phyloP scores from a whole-genome alignment of 305 asterid genomes.

The Rubia balearica region DNA sequence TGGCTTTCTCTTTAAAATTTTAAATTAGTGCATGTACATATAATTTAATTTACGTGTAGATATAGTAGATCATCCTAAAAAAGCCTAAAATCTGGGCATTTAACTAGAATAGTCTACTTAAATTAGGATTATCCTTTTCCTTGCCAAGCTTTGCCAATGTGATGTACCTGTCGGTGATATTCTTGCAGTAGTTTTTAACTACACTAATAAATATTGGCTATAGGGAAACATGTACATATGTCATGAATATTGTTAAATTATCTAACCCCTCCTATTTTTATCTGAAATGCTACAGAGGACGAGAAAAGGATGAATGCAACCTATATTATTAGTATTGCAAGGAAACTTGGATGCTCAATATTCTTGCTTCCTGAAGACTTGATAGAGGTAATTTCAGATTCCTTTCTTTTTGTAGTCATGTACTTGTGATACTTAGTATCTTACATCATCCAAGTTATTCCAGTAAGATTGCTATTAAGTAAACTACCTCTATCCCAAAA shows the following conservation, averaged over 20 bases:
- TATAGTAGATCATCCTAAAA: neutral
- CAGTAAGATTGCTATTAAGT: neutral
- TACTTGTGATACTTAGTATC: neutral
- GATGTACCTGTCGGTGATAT: neutral
- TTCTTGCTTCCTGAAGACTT: constrained; percentile 93
- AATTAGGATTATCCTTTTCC: neutral
- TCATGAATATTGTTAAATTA: neutral
- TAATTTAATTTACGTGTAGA: neutral
- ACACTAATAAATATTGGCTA: neutral
- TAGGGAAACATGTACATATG: neutral
- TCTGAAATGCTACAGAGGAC: constrained; percentile 43
- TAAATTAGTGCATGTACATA: neutral
- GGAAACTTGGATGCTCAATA: constrained; percentile 94
- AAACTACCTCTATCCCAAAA: neutral
- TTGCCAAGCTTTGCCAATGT: neutral
- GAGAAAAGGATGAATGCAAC: constrained; percentile 92
- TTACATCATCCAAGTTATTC: neutral
- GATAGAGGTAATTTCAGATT: constrained; percentile 52
- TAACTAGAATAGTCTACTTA: neutral
- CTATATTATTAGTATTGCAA: constrained; percentile 84
- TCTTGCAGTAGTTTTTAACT: constrained; percentile 4
- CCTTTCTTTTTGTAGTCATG: neutral
- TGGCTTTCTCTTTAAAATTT: no score
- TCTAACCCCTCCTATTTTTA: neutral
- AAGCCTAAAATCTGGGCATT: neutral